Base-by-base conservation (phyloP, 169 alveolate species). In the Plasmodium cynomolgi region DNA sequence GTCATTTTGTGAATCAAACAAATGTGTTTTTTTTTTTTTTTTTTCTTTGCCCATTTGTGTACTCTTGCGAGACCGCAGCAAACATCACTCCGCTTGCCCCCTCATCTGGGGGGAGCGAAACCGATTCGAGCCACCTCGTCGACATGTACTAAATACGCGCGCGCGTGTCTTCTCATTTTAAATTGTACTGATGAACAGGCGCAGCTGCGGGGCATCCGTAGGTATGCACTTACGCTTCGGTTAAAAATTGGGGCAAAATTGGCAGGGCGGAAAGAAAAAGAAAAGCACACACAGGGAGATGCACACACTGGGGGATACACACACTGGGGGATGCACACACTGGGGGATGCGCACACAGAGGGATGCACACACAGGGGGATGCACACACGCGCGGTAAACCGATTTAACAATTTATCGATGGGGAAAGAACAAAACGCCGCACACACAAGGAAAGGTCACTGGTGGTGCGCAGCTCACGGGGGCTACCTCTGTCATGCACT, bases 321-420 rank as follows among this genome's bases (percentile, higher is more conserved):
- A 73, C 34, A 73, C n/a, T 3, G 26, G 82, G 7, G 41, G 7
- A 71, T 71, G n/a, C 34, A 71, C 50, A 37, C 82, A 74, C 2
- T 1, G 31, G 17, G 33, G 56, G 39, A n/a, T n/a, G n/a, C n/a
- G n/a, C n/a, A n/a, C n/a, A n/a, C n/a, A n/a, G 3, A n/a, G 50
- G 50, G 26, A 73, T 34, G 7, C 3, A 73, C 50, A 73, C 34
- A 73, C n/a, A 15, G 26, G 82, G 7, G 41, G 7, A 71, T 9
- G n/a, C 39, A 23, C 20, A 77, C 84, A n/a, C 33, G 44, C 33
- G 33, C 23, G 62, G 44, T 34, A 20, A 77, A 77, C 84, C 77
- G 77, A 68, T 68, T 68, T 68, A 68, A 68, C 77, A 68, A 68
- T 68, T 68, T 68, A 68, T 68, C 39, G 34, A 68, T 68, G 37